Conservation (phyloP, 768 basidiomycete species). For the Tulasnella sp. region DNA sequence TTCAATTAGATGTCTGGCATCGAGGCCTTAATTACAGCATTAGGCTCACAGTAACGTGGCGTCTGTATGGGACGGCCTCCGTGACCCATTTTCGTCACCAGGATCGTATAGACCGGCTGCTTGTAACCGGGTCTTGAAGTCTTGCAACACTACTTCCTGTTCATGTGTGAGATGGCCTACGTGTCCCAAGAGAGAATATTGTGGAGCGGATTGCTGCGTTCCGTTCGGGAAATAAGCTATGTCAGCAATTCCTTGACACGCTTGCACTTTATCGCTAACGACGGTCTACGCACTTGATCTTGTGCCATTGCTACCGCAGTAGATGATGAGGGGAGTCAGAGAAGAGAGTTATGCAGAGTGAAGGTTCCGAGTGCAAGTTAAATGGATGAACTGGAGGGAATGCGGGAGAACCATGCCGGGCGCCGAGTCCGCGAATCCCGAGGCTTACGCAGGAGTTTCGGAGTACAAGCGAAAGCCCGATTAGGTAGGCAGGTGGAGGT, state of each 20-base stretch:
- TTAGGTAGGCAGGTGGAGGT: background rate
- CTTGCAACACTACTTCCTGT: slow-evolving; percentile 49
- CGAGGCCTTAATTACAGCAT: slow-evolving; percentile 18
- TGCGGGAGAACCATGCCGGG: background rate
- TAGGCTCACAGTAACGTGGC: slow-evolving; percentile 56
- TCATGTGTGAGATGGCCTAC: slow-evolving; percentile 50
- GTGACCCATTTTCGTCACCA: slow-evolving; percentile 33
- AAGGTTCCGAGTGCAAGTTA: background rate
- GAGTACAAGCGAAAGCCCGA: background rate
- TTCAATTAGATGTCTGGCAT: background rate
- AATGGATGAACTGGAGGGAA: background rate
- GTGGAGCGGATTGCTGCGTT: slow-evolving; percentile 9
- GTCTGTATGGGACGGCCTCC: slow-evolving; percentile 57
- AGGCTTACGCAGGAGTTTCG: background rate
- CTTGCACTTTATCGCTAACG: background rate
- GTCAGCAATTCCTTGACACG: background rate
- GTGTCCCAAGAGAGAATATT: slow-evolving; percentile 30
- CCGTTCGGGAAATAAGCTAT: background rate
- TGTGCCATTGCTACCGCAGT: background rate
- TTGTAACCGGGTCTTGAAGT: slow-evolving; percentile 53
- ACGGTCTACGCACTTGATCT: background rate
- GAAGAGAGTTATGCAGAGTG: background rate
- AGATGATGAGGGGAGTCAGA: background rate
- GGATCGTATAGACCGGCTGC: slow-evolving; percentile 54
- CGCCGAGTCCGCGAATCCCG: slow-evolving; percentile 2